A percentile compares a stretch with the other conserved stretches of the same genome.
These are phyloP conservation scores for Metschnikowia similis DNA, from an alignment of 805 yeast species.

Conservation along the genomic window DNA sequence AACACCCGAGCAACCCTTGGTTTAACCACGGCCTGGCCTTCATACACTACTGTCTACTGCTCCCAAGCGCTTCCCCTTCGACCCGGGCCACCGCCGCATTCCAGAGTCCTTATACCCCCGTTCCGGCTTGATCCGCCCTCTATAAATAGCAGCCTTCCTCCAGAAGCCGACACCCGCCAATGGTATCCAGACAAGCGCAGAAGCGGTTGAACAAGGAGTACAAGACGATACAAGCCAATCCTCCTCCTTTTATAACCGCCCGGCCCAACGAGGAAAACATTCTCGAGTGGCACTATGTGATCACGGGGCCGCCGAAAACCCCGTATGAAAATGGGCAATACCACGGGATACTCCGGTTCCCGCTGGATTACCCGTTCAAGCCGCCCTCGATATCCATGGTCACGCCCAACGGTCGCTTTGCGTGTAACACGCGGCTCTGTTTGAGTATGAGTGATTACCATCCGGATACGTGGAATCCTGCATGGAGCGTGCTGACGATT, in stretches of 20 bases:
- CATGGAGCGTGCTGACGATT: constrained; percentile 90
- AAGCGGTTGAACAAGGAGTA: constrained; percentile 72
- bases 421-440: constrained; percentile 76
- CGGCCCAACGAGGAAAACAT: constrained; percentile 85
- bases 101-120: too few species aligned
- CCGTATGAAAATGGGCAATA: constrained; percentile 85
- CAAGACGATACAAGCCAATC: constrained; percentile 67
- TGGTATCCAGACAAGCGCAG: constrained; percentile 41
- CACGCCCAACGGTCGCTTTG: constrained; percentile 87
- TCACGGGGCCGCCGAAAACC: constrained; percentile 88
- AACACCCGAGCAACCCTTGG: too few species aligned
- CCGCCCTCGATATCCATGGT: constrained; percentile 88
- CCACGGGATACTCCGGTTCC: constrained; percentile 83
- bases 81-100: too few species aligned
- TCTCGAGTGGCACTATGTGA: constrained; percentile 89
- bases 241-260: constrained; percentile 82
- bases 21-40: too few species aligned
- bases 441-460: constrained; percentile 92
- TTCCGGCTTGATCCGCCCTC: too few species aligned
- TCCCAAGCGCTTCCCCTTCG: too few species aligned
- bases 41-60: too few species aligned
- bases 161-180: constrained; percentile 4
- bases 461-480: constrained; percentile 94
- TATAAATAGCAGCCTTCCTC: too few species aligned
- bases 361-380: constrained; percentile 82